These are phyloP conservation scores for Pseudoneurospora amorphoporcata DNA, from an alignment of 495 filamentous ascomycete species.

Conservation along the genomic window DNA sequence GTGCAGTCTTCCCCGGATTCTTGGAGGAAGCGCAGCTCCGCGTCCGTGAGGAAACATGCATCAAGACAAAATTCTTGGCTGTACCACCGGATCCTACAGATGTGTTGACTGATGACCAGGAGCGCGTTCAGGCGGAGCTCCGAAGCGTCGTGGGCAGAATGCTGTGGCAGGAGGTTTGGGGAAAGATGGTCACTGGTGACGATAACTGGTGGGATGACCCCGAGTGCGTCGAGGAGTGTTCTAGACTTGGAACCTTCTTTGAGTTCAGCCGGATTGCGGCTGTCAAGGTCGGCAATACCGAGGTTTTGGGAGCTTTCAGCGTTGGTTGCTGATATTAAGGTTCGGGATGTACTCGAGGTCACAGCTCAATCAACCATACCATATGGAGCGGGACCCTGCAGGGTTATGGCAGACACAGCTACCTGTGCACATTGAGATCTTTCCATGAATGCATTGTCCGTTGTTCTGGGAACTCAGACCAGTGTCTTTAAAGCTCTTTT, in stretches of 20 bases:
- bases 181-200: constrained; percentile 29
- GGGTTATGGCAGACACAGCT: no score
- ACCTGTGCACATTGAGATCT: neutral
- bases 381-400: no score
- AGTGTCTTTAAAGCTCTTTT: neutral
- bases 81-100: constrained; percentile 9
- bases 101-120: neutral
- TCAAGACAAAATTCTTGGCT: constrained; percentile 26
- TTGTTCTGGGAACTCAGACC: neutral
- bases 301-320: neutral
- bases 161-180: constrained; percentile 40
- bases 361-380: neutral
- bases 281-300: constrained; percentile 17
- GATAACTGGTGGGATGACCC: constrained; percentile 45
- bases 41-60: constrained; percentile 21
- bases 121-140: constrained; percentile 21
- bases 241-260: constrained; percentile 34
- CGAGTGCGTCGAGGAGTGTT: constrained; percentile 36
- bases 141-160: constrained; percentile 27
- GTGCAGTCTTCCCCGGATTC: constrained; percentile 32
- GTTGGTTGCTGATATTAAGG: neutral
- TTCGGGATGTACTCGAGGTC: neutral
- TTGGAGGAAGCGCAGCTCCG: constrained; percentile 30
- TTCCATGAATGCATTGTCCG: neutral
- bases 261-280: constrained; percentile 37